Percentiles rank a stretch among this genome's conserved stretches.
Conservation (phyloP, 164 flowering plant genomes). For the Berberis vulgaris region DNA sequence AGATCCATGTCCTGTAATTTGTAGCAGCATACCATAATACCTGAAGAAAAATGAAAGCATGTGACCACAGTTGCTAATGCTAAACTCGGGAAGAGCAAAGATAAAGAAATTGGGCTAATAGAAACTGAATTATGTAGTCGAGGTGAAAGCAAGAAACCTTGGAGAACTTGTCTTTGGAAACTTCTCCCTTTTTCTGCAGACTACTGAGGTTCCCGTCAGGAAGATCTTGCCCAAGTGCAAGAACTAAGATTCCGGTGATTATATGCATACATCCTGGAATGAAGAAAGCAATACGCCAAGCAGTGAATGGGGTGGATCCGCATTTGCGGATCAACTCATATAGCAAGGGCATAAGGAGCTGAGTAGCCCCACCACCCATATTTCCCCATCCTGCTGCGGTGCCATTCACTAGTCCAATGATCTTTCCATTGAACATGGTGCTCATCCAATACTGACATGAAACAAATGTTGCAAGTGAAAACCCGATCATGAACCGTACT, state of each 20-base stretch:
- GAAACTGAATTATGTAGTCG: not conserved
- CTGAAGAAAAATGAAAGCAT: slow-evolving; percentile 14
- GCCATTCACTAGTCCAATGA: slow-evolving; percentile 71
- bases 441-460: slow-evolving; percentile 86
- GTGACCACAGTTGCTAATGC: not conserved
- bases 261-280: slow-evolving; percentile 60
- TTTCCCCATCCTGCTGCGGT: slow-evolving; percentile 78
- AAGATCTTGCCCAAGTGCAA: slow-evolving; percentile 65
- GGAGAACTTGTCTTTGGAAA: slow-evolving; percentile 54
- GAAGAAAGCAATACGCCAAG: slow-evolving; percentile 83
- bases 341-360: slow-evolving; percentile 64
- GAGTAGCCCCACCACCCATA: slow-evolving; percentile 86
- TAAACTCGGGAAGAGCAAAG: not conserved
- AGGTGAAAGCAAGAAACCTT: slow-evolving; percentile 25
- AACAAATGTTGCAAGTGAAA: slow-evolving; percentile 77
- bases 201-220: slow-evolving; percentile 65
- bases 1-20: slow-evolving; percentile 78
- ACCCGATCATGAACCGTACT: slow-evolving; percentile 58
- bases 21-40: slow-evolving; percentile 57
- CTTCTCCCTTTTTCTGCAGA: slow-evolving; percentile 55
- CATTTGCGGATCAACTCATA: slow-evolving; percentile 28
- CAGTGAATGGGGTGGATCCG: slow-evolving; percentile 63
- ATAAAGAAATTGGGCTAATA: not conserved
- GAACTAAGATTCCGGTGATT: slow-evolving; percentile 46
- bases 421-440: slow-evolving; percentile 57